Evolutionary conservation across 169 alveolate species (phyloP).

Genomic region (Cryptosporidium ryanae): DNA sequence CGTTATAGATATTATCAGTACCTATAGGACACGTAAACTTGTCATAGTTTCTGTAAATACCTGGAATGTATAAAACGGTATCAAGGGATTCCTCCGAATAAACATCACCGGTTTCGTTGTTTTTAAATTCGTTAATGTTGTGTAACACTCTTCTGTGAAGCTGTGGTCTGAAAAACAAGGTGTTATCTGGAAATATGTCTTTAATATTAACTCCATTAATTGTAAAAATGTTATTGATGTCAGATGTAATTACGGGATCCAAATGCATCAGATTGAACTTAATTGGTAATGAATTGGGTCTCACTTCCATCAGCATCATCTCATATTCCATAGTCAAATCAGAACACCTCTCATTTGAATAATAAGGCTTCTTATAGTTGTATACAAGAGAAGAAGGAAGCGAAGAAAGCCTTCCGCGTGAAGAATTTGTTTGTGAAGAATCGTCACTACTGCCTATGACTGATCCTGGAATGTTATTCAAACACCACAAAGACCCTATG

Average conservation of each 20-base stretch:
- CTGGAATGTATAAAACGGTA: constrained; percentile 43
- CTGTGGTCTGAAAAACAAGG: constrained; percentile 20
- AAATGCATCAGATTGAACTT: not conserved
- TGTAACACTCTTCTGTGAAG: constrained; percentile 17
- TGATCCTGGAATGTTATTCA: constrained; percentile 68
- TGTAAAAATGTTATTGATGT: not conserved
- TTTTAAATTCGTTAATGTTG: not conserved
- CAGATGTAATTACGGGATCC: constrained; percentile 47
- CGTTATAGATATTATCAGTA: constrained; percentile 9
- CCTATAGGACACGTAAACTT: constrained; percentile 65
- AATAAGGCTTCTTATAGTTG: constrained; percentile 29
- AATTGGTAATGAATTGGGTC: constrained; percentile 62
- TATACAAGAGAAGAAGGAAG: not conserved
- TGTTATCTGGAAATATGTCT: not conserved
- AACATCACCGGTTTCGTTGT: not conserved
- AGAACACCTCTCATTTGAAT: constrained; percentile 59
- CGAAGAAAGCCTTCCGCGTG: too few species aligned
- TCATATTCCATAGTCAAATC: constrained; percentile 69
- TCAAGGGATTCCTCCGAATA: not conserved
- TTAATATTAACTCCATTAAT: not conserved
- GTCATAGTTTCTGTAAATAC: constrained; percentile 49
- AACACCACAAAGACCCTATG: constrained; percentile 67
- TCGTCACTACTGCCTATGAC: not conserved
- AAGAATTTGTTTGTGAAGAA: too few species aligned
- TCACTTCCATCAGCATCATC: constrained; percentile 72